Conservation (phyloP, 2,329 filamentous ascomycete species). For the Cordyceps pruinosa region DNA sequence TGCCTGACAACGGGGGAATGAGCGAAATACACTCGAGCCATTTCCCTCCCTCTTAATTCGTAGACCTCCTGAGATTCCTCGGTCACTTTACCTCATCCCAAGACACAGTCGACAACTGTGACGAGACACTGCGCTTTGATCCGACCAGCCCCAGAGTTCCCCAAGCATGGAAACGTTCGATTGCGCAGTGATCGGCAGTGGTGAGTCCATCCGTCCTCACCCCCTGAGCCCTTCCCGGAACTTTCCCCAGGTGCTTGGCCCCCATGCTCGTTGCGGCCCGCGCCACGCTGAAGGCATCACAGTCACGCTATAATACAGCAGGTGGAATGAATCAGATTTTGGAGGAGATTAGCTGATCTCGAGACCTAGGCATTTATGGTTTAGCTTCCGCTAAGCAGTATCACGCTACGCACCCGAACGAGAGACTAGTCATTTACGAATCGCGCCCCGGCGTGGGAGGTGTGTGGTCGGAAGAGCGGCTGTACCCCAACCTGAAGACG, state of each 20-base stretch:
- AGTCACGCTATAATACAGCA: not conserved
- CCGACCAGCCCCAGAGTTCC: not conserved
- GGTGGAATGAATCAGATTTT: not conserved
- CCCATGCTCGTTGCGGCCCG: not conserved
- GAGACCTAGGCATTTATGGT: conserved; percentile 41
- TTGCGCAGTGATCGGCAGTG: conserved; percentile 45
- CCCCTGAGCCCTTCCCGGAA: conserved; percentile 4
- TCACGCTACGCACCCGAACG: conserved; percentile 50
- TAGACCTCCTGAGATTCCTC: too few species aligned
- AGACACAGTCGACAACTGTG: not conserved
- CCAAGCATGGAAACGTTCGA: conserved; percentile 37
- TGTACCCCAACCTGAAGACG: conserved; percentile 63
- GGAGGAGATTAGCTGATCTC: not conserved
- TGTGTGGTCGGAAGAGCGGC: conserved; percentile 59
- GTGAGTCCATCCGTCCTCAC: conserved; percentile 29
- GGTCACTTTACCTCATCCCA: not conserved
- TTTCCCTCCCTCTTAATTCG: too few species aligned
- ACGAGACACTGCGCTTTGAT: not conserved
- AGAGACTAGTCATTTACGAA: conserved; percentile 53
- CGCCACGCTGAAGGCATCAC: not conserved
- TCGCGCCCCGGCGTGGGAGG: conserved; percentile 53
- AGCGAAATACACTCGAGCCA: too few species aligned
- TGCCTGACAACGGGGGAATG: too few species aligned
- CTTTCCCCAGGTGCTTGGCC: too few species aligned
- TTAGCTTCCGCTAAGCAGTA: conserved; percentile 56